Evolutionary conservation across 108 stramenopile species (phyloP).

Genomic region (Aureococcus anophagefferens): DNA sequence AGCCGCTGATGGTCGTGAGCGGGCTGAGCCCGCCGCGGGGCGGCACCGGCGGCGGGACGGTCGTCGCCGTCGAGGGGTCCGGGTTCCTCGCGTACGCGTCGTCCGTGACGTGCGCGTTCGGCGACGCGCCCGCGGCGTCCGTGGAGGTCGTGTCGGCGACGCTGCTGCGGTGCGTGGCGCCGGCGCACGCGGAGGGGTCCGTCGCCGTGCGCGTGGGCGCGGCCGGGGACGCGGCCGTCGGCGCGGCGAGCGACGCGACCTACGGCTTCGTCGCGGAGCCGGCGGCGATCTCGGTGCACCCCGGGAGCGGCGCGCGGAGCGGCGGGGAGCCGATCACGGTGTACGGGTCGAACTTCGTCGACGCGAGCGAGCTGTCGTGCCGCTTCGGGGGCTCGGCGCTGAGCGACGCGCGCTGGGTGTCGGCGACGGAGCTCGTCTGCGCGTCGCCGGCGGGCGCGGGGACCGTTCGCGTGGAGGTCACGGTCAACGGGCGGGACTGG

Average conservation of each 20-base stretch:
- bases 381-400: not conserved
- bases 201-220: too few species aligned
- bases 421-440: conserved; percentile 6
- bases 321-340: conserved; percentile 5
- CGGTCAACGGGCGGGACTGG: conserved; percentile 30
- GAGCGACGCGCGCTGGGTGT: conserved; percentile 8
- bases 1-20: not conserved
- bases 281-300: too few species aligned
- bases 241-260: too few species aligned
- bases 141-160: not conserved
- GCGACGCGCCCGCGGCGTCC: not conserved
- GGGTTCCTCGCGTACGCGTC: not conserved
- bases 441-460: conserved; percentile 18
- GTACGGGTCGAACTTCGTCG: conserved; percentile 19
- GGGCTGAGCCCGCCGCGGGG: conserved; percentile 1
- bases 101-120: conserved; percentile 1
- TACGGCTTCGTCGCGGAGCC: too few species aligned
- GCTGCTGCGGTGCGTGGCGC: too few species aligned
- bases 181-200: too few species aligned
- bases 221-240: too few species aligned
- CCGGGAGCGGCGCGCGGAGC: too few species aligned
- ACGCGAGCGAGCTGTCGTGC: conserved; percentile 13
- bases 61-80: not conserved
- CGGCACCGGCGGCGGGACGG: conserved; percentile 9
- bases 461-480: conserved; percentile 20